phyloP scores from a whole-genome alignment of 352 stramenopile genomes.

The Globisporangium emineosum region DNA sequence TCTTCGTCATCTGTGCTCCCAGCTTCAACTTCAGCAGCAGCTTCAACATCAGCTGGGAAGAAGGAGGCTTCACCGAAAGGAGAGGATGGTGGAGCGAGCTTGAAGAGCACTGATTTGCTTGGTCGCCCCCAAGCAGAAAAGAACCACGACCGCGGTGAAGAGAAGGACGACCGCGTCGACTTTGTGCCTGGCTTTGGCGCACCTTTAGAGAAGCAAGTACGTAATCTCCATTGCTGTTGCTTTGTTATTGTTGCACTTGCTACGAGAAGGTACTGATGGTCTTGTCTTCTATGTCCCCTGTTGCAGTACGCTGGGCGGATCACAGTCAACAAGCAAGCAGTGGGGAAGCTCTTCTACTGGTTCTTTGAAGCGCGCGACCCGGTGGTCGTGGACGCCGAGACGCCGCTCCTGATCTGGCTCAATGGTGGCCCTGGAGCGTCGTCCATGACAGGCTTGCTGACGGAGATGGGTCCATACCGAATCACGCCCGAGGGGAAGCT shows the following conservation, averaged over 20 bases:
- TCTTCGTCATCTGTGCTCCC: conserved; percentile 3
- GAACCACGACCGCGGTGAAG: conserved; percentile 5
- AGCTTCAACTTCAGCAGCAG: conserved; percentile 12
- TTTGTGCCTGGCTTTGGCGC: conserved; percentile 70
- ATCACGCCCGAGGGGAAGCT: conserved; percentile 63
- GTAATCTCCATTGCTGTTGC: conserved; percentile 15
- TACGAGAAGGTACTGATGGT: no score
- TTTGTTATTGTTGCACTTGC: neutral
- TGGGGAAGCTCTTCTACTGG: conserved; percentile 81
- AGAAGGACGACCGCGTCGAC: conserved; percentile 36
- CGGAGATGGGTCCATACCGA: conserved; percentile 79
- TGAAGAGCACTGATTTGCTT: conserved; percentile 12
- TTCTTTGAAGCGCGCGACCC: conserved; percentile 73
- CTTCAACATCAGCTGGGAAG: neutral
- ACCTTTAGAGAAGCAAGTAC: conserved; percentile 63
- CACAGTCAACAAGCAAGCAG: conserved; percentile 48
- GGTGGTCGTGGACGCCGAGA: conserved; percentile 41
- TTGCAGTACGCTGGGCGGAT: conserved; percentile 69
- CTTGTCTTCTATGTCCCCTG: no score
- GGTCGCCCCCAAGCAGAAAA: conserved; percentile 4
- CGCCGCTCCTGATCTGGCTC: conserved; percentile 76
- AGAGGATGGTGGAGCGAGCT: neutral
- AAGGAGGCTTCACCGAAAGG: neutral
- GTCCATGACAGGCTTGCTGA: conserved; percentile 76
- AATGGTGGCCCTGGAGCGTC: conserved; percentile 76